These are phyloP conservation scores for Stenogyne calaminthoides DNA, from an alignment of 305 asterid species.

Conservation along the genomic window DNA sequence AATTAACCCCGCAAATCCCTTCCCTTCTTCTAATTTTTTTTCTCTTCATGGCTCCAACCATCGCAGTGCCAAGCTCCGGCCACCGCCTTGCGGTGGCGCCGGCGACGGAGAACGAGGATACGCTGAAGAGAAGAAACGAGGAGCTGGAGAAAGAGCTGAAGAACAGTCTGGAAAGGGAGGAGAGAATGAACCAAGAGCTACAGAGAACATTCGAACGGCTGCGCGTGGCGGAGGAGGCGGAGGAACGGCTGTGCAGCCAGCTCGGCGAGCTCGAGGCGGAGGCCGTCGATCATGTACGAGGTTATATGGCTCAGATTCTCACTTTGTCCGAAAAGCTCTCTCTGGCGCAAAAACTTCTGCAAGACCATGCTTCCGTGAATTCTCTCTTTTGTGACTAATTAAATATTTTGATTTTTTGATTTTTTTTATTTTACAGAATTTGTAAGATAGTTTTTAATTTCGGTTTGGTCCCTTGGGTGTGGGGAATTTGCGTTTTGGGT, in stretches of 20 bases:
- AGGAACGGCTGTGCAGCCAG: conserved; percentile 52
- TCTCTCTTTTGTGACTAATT: too few species aligned
- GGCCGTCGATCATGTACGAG: conserved; percentile 40
- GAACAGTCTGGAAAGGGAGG: conserved; percentile 44
- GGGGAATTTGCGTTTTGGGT: too few species aligned
- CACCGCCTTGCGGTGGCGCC: conserved; percentile 7
- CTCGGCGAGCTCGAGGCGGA: conserved; percentile 59
- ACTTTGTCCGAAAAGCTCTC: conserved; percentile 39
- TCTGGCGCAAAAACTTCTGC: conserved; percentile 32
- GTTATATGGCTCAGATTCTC: conserved; percentile 31
- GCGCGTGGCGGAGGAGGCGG: conserved; percentile 54
- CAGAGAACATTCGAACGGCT: conserved; percentile 32
- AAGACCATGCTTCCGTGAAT: conserved; percentile 23
- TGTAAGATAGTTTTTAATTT: neutral
- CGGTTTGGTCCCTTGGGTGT: neutral
- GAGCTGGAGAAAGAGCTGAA: conserved; percentile 50
- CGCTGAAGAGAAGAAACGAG: conserved; percentile 37
- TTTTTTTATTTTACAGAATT: neutral
- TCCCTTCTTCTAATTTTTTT: too few species aligned
- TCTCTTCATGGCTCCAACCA: conserved; percentile 24
- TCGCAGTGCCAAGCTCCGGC: conserved; percentile 18
- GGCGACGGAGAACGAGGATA: conserved; percentile 10
- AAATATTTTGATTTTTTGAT: too few species aligned
- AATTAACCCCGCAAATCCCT: neutral
- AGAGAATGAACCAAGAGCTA: conserved; percentile 36